A percentile compares a stretch with the other conserved stretches of the same genome.
These are phyloP conservation scores for Panicum hallii DNA, from an alignment of 202 grass and related monocot species.

Conservation along the genomic window DNA sequence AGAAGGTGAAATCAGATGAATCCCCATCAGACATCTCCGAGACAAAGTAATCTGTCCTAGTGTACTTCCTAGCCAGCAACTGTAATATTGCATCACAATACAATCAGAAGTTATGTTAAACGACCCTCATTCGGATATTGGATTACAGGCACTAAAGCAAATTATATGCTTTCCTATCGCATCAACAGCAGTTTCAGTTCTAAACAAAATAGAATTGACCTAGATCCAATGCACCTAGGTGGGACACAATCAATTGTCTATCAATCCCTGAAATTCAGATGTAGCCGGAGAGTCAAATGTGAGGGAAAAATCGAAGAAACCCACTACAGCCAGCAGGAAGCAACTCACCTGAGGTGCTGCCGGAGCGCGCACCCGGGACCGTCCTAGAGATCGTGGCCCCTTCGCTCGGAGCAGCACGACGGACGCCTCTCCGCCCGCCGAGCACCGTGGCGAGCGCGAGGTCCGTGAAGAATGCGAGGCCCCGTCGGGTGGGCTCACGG, in stretches of 20 bases:
- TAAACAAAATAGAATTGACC: not conserved
- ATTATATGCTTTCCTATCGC: not conserved
- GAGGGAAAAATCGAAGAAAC: not conserved
- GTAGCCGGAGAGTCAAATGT: not conserved
- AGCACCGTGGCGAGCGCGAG: not conserved
- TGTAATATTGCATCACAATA: too few relatives aligned
- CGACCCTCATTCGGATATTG: too few relatives aligned
- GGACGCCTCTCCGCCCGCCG: not conserved
- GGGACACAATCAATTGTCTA: not conserved
- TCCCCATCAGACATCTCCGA: constrained; percentile 54
- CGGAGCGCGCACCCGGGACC: not conserved
- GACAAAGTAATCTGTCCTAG: not conserved
- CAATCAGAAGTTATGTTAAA: too few relatives aligned
- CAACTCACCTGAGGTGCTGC: not conserved
- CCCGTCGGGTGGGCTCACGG: too few relatives aligned
- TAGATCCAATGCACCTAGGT: not conserved
- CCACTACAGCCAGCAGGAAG: not conserved
- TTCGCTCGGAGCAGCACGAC: not conserved
- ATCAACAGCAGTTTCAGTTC: not conserved
- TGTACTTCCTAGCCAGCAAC: not conserved
- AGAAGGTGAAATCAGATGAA: constrained; percentile 82
- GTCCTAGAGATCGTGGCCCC: not conserved
- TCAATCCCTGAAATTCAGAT: not conserved
- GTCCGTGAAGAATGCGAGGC: not conserved
- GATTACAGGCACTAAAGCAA: too few relatives aligned